phyloP scores from a whole-genome alignment of 106 monocot genomes.

The Apostasia shenzhenica region DNA sequence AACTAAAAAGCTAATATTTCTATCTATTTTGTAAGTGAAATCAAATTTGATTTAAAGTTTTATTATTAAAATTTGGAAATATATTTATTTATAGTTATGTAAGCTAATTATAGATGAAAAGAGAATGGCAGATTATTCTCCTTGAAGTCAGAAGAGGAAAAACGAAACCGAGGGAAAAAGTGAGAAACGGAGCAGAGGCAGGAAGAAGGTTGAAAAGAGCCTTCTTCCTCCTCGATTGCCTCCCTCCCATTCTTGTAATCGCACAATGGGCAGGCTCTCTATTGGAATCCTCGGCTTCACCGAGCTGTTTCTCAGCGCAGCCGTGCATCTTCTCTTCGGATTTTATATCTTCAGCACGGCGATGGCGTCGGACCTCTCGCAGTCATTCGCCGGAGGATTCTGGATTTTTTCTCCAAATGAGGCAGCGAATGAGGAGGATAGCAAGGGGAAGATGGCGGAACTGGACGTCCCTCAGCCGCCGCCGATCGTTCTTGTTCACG shows the following conservation, averaged over 20 bases:
- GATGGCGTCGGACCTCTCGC: conserved; percentile 70
- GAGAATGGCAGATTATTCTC: no score
- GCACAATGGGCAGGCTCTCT: conserved; percentile 27
- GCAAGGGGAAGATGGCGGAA: conserved; percentile 3
- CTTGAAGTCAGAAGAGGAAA: background rate
- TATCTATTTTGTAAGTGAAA: no score
- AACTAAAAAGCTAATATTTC: no score
- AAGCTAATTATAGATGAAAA: no score
- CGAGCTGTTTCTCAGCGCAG: conserved; percentile 64
- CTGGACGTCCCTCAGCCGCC: conserved; percentile 26
- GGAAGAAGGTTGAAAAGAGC: conserved; percentile 4
- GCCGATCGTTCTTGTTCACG: conserved; percentile 87
- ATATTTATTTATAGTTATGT: no score
- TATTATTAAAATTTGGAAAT: no score
- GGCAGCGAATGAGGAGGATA: conserved; percentile 7
- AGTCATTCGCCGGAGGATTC: conserved; percentile 17
- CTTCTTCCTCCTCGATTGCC: background rate
- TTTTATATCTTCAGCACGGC: conserved; percentile 87
- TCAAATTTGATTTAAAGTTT: no score
- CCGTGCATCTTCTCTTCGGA: conserved; percentile 62
- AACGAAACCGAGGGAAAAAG: background rate
- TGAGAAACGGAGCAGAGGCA: background rate
- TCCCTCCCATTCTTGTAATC: background rate
- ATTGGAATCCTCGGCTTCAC: conserved; percentile 18
- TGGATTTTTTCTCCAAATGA: background rate